Evolutionary conservation across 2,329 filamentous ascomycete genomes (phyloP), one percentile per base, ranked within the genome.

Genomic region (Penicillium digitatum): DNA sequence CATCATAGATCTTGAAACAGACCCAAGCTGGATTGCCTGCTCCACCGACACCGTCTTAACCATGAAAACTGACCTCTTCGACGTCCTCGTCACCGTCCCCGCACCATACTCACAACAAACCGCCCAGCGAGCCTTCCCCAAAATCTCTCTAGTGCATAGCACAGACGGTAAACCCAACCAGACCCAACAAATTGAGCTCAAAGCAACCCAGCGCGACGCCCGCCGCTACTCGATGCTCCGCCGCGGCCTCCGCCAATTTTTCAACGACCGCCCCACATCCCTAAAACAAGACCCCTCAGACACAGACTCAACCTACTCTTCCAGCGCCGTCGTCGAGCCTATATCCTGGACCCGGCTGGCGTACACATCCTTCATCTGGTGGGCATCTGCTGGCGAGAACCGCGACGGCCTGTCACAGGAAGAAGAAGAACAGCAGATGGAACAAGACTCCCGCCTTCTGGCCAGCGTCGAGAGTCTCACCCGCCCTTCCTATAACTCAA

Each of bases 41-140:
- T 96, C 93, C 3, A 97, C 93, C 1, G 94, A 99, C 74, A 93
- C 89, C 67, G 94, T 99, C 55, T 81, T 99, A 14, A 86, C 85
- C 44, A 88, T 90, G 73, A 97, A 97, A 76, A 83, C 86, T 48
- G 83, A 88, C 2, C 82, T 99, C 2, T 97, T 91, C 79, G 94
- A 99, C 69, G 81, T 96, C 64, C 82, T 96, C 37, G 87, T 97
- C 57, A 90, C 89, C 51, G 82, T 97, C 67, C 90, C 91, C 0
- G 81, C 85, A 1, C 72, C 81, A 6, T 78, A 87, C 63, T 74
- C 83, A 3, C 76, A 82, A 50, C 76, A 84, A 42, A 82, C 82
- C 8, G 77, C 79, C 26, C 79, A 82, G 61, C 86, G 81, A 62
- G 76, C 82, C 18, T 96, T 91, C 86, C 93, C 93, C 0, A 84